Evolutionary conservation across 2,329 filamentous ascomycete genomes (phyloP).

Genomic region (Rugonectria rugulosa): DNA sequence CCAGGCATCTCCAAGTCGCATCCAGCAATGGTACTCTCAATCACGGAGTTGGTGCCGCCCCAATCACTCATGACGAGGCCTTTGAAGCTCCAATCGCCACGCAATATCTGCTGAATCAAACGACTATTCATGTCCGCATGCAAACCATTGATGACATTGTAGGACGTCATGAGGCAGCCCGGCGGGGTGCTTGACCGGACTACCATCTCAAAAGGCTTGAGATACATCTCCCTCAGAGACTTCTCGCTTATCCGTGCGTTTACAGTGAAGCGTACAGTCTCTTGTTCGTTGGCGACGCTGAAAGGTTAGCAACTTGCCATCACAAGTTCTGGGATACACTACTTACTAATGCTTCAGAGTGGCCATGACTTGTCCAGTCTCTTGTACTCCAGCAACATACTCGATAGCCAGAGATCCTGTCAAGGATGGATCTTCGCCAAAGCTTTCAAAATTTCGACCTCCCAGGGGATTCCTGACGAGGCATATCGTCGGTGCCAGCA

Average conservation of each 20-base stretch:
- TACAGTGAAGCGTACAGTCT: no score
- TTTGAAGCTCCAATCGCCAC: conserved; percentile 50
- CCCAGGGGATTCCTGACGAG: conserved; percentile 50
- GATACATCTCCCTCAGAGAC: conserved; percentile 28
- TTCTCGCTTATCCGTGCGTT: no score
- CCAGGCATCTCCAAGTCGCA: conserved; percentile 46
- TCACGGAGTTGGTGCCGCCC: conserved; percentile 40
- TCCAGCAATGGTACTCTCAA: conserved; percentile 36
- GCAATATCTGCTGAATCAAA: conserved; percentile 38
- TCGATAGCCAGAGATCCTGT: conserved; percentile 44
- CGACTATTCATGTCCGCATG: conserved; percentile 30
- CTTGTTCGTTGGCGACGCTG: no score
- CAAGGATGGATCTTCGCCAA: conserved; percentile 50
- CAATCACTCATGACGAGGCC: conserved; percentile 43
- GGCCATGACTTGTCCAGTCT: conserved; percentile 45
- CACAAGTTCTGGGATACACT: no score
- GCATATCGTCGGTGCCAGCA: conserved; percentile 49
- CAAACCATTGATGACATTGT: conserved; percentile 49
- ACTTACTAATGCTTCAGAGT: conserved; percentile 50
- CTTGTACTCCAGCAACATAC: conserved; percentile 46
- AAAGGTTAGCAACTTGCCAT: no score
- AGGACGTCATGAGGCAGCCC: conserved; percentile 42
- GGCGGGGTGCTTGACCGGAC: conserved; percentile 44
- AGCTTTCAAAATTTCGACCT: conserved; percentile 50
- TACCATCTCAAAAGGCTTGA: conserved; percentile 49